Evolutionary conservation across 371 early-diverging fungal species (phyloP), one percentile per base, ranked within the genome.

Genomic region (Coemansia sp.): DNA sequence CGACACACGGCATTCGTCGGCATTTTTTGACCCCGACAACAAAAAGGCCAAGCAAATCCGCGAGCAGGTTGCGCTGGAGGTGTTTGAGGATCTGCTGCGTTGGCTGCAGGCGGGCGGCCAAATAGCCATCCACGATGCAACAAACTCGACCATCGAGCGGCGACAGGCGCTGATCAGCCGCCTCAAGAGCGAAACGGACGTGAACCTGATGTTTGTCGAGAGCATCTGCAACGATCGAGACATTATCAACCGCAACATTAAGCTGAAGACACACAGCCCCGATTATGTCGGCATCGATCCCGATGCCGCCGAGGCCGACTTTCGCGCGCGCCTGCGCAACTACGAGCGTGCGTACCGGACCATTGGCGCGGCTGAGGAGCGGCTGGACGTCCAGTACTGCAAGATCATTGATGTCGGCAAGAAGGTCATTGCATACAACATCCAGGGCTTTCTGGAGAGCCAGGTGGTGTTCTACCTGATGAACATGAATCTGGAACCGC

Each of bases 61-160:
- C 39, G 83, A 84, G 45, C 86, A 91, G 69, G 90, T 95, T 5
- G 96, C 97, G 4, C 76, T 83, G 43, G 83, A 86, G 40, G 95
- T 94, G 0, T 67, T 98, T 55, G 85, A 88, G 4, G 97, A 96
- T 65, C 91, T 95, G 86, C 74, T 95, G 47, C 79, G 81, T 9
- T 98, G 96, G 95, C 88, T 97, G 59, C 83, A 88, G 35, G 83
- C 82, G 16, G 88, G 86, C 31, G 93, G 92, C 7, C 80, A 80
- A 47, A 90, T 95, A 7, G 98, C 93, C 40, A 83, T 97, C n/a
- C 96, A 96, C 65, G 99, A 99, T 70, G 99, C 97, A 33, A 97
- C 97, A 11, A 99, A 99, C 76, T 89, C 93, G 43, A 98, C 98
- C 0, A 82, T 79, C 3, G 87, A 86, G 54, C 81, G 96, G 63